Conservation (phyloP, 768 basidiomycete genomes). For the Pleurotus platypus region DNA sequence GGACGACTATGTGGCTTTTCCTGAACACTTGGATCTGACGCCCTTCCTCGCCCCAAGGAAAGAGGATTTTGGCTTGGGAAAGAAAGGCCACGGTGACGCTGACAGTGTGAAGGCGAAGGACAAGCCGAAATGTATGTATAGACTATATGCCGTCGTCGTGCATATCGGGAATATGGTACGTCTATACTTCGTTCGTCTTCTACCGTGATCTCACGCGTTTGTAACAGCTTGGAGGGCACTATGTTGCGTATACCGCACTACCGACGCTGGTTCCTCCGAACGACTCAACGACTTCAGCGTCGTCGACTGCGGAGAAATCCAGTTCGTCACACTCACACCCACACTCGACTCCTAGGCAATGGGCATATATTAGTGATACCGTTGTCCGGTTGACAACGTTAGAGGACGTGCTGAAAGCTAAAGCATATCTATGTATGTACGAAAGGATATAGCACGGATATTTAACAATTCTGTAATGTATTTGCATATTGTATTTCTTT, state of each 20-base stretch:
- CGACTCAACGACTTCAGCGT: slow-evolving; percentile 2
- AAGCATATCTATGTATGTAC: slow-evolving; percentile 94
- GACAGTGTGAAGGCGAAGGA: slow-evolving; percentile 19
- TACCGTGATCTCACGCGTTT: slow-evolving; percentile 5
- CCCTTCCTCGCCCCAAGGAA: slow-evolving; percentile 84
- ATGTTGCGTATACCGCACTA: slow-evolving; percentile 80
- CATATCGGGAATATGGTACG: slow-evolving; percentile 86
- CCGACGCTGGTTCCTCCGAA: slow-evolving; percentile 32
- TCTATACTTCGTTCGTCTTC: slow-evolving; percentile 10
- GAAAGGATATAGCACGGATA: slow-evolving; percentile 46
- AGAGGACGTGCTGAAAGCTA: slow-evolving; percentile 87
- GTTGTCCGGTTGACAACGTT: slow-evolving; percentile 74
- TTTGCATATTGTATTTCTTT: no score
- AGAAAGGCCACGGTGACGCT: slow-evolving; percentile 13
- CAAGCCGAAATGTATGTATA: slow-evolving; percentile 52
- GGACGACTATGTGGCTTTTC: slow-evolving; percentile 90
- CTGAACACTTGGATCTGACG: slow-evolving; percentile 77
- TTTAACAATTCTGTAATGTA: no score
- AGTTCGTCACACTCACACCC: slow-evolving; percentile 1
- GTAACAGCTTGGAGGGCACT: slow-evolving; percentile 80
- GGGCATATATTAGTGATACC: slow-evolving; percentile 93
- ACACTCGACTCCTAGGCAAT: slow-evolving; percentile 49
- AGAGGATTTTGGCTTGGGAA: slow-evolving; percentile 62
- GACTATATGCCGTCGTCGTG: slow-evolving; percentile 79
- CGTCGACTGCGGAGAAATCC: slow-evolving; percentile 1